Evolutionary conservation across 1,284 basidiomycete species (phyloP), one percentile per base, ranked within the genome.

Genomic region (Pterulicium gracile): DNA sequence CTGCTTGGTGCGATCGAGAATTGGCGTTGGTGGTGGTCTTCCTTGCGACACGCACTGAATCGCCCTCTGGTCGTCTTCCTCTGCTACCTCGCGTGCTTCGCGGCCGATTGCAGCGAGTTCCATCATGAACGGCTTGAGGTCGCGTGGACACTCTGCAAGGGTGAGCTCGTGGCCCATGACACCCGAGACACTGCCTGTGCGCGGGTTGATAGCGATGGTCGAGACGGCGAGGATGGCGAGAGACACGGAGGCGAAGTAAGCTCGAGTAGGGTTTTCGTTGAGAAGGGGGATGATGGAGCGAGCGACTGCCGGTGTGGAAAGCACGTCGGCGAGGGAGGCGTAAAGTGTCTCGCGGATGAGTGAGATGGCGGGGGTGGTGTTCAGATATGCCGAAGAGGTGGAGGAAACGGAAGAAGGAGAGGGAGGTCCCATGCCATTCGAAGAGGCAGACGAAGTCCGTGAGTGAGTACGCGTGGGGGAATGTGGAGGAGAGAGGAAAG

Each of bases 311-410:
- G 68, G 69, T 2, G 65, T 63, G 42, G 75, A 70, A 42, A 90
- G 67, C 1, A 75, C 77, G 50, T 86, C 83, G 0, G 72, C 83
- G 4, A 89, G 67, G 1, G 82, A 75, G 0, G 86, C 84, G 60
- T 88, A 90, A 3, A 90, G 71, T 0, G 86, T 88, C 59, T 89
- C 86, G 23, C 87, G 80, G 50, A 89, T 88, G 56, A 83, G 70
- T 50, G 79, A 74, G 50, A 88, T 79, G 0, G 76, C 76, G 81
- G 3, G 76, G 65, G 27, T 71, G 59, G 3, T 70, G 66, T 0
- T 74, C 58, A 0, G 76, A 75, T 0, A 72, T 69, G 0, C 68
- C 63, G 21, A 61, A 59, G 48, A 61, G 62, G 2, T 58, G 44
- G 34, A 51, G 55, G 44, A 45, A 41, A 45, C 42, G 44, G 47